Conservation (phyloP, 2,329 filamentous ascomycete genomes). For the Blumeria hordei region DNA sequence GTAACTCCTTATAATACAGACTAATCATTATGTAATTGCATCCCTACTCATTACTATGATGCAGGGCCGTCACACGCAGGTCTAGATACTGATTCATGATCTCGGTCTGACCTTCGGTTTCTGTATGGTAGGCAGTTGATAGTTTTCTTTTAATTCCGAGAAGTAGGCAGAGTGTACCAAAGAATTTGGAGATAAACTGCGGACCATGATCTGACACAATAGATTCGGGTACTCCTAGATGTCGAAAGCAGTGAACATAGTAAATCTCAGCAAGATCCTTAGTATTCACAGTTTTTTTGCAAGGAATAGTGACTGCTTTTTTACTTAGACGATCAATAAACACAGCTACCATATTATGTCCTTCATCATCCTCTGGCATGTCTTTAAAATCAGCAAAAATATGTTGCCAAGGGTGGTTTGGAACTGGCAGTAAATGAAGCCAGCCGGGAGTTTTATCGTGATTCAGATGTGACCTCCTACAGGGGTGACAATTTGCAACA, state of each 20-base stretch:
- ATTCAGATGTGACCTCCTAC: neutral
- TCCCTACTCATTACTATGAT: too few species aligned
- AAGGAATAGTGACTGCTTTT: neutral
- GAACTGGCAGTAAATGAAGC: slow-evolving; percentile 1
- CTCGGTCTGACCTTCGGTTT: slow-evolving; percentile 7
- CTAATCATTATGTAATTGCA: too few species aligned
- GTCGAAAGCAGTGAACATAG: slow-evolving; percentile 2
- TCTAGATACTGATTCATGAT: slow-evolving; percentile 7
- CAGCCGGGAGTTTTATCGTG: slow-evolving; percentile 2
- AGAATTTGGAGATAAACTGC: slow-evolving; percentile 6
- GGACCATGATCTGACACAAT: slow-evolving; percentile 6
- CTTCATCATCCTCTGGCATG: slow-evolving; percentile 1
- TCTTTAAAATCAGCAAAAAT: slow-evolving; percentile 2
- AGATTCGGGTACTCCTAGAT: neutral
- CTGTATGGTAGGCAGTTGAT: slow-evolving; percentile 4
- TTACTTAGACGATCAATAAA: neutral
- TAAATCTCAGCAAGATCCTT: slow-evolving; percentile 2
- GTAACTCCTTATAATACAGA: too few species aligned
- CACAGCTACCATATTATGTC: too few species aligned
- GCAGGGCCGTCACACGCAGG: too few species aligned
- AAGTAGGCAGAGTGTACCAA: slow-evolving; percentile 2
- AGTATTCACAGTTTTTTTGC: neutral
- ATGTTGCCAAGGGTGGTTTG: slow-evolving; percentile 1
- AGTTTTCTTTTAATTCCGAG: slow-evolving; percentile 4
- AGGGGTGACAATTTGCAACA: neutral